Conservation (phyloP, 345 rosid species). For the Pistacia vera region DNA sequence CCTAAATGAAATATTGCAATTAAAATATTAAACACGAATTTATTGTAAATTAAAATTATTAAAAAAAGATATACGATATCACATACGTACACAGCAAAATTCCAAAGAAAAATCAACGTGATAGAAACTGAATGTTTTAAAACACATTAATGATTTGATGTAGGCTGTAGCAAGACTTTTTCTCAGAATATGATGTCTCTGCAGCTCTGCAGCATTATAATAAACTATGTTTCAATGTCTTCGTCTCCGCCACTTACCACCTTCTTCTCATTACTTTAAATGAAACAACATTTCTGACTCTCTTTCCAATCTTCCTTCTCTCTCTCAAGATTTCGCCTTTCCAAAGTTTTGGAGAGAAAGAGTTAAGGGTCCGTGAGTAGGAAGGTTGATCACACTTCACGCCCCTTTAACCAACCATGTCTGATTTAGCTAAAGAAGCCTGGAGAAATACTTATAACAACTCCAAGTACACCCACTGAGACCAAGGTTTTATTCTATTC, state of each 20-base stretch:
- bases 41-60: no score
- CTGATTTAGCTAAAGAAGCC: slow-evolving; percentile 72
- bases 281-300: neutral
- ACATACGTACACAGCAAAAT: no score
- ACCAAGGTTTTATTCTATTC: slow-evolving; percentile 59
- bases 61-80: no score
- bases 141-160: no score
- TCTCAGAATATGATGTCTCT: neutral
- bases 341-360: neutral
- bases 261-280: neutral
- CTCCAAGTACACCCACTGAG: slow-evolving; percentile 77
- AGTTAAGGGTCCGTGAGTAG: neutral
- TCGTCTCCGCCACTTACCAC: neutral
- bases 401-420: slow-evolving; percentile 39
- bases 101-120: no score
- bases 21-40: no score
- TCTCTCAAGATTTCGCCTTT: neutral
- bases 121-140: no score
- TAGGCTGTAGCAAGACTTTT: no score
- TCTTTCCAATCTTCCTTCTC: neutral
- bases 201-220: no score
- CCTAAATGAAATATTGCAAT: no score
- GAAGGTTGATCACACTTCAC: neutral
- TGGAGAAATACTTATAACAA: slow-evolving; percentile 87
- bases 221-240: no score